phyloP scores from a whole-genome alignment of 768 basidiomycete species.

The Psilocybe subaeruginosa region DNA sequence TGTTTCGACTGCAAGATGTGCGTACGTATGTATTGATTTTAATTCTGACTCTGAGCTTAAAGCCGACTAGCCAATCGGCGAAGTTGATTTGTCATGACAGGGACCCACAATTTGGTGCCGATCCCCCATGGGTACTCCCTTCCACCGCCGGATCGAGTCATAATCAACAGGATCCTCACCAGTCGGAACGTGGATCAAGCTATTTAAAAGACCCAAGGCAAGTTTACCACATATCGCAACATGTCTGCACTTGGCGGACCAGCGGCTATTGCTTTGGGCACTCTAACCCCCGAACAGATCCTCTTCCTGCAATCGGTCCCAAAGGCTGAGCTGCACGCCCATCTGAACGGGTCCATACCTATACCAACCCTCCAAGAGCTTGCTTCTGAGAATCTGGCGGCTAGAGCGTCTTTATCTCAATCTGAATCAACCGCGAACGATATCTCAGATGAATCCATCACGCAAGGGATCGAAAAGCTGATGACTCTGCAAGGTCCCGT shows the following conservation, averaged over 20 bases:
- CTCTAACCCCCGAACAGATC: conserved; percentile 53
- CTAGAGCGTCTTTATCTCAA: conserved; percentile 5
- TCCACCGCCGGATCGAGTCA: neutral
- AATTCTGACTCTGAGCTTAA: no score
- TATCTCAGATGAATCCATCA: neutral
- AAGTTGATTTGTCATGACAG: no score
- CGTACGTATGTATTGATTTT: no score
- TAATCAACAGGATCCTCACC: neutral
- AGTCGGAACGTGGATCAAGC: neutral
- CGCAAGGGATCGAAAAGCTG: conserved; percentile 12
- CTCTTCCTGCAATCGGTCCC: conserved; percentile 65
- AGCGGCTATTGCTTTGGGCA: conserved; percentile 53
- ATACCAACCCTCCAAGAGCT: conserved; percentile 63
- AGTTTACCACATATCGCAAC: neutral
- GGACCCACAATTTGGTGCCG: no score
- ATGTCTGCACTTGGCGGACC: conserved; percentile 29
- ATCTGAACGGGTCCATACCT: conserved; percentile 86
- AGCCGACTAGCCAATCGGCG: no score
- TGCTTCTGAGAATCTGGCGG: conserved; percentile 42
- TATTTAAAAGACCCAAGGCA: neutral
- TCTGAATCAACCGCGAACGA: conserved; percentile 2
- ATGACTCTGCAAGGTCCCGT: conserved; percentile 30
- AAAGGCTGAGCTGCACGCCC: conserved; percentile 87
- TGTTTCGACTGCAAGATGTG: no score
- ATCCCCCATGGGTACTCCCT: neutral